Evolutionary conservation across 139 green algal genomes (phyloP).

Genomic region (Ettlia oleoabundans): DNA sequence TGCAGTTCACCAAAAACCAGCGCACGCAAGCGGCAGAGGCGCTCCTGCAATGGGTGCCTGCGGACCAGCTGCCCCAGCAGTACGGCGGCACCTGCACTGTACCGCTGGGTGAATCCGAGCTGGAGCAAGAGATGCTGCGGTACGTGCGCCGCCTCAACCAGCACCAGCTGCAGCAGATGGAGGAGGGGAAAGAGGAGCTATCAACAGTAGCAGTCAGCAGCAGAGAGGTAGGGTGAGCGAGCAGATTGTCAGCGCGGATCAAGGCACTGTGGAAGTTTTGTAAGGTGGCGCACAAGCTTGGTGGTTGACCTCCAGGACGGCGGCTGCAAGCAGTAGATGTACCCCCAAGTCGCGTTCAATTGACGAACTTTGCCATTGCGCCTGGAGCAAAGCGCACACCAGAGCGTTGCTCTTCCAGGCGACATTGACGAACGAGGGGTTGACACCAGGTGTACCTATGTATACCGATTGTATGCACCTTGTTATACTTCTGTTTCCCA

Average conservation of each 20-base stretch:
- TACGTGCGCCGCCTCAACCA: conserved; percentile 13
- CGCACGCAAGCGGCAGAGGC: not conserved
- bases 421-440: too few relatives aligned
- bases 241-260: not conserved
- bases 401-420: too few relatives aligned
- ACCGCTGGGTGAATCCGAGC: conserved; percentile 10
- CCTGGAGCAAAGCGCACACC: too few relatives aligned
- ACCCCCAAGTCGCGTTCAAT: too few relatives aligned
- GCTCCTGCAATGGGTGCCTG: conserved; percentile 24
- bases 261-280: too few relatives aligned
- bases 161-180: not conserved
- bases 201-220: not conserved
- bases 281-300: too few relatives aligned
- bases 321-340: too few relatives aligned
- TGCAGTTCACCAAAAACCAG: conserved; percentile 27
- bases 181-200: not conserved
- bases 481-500: too few relatives aligned
- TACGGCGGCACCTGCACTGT: conserved; percentile 20
- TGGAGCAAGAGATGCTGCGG: not conserved
- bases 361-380: too few relatives aligned
- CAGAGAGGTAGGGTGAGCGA: not conserved
- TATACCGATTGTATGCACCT: too few relatives aligned
- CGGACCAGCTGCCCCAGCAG: conserved; percentile 28
- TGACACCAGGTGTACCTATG: too few relatives aligned
- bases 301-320: too few relatives aligned